phyloP scores from a whole-genome alignment of 1,284 basidiomycete genomes.

The Neolentinus lepideus region DNA sequence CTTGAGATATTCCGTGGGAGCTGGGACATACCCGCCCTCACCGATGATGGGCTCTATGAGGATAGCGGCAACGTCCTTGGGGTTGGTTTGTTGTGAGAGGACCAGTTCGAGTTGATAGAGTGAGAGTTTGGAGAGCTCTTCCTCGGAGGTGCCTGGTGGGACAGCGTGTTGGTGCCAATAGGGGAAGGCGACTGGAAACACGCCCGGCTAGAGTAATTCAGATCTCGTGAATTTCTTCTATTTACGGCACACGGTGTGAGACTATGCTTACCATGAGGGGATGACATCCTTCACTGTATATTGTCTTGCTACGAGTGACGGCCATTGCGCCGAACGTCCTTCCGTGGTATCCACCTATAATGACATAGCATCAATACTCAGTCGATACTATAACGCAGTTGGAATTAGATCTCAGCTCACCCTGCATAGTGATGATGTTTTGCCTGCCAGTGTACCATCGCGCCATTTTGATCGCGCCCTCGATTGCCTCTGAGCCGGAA shows the following conservation, averaged over 20 bases:
- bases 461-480: conserved; percentile 79
- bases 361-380: neutral
- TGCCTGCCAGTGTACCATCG: conserved; percentile 71
- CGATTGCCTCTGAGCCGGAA: conserved; percentile 88
- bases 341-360: conserved; percentile 76
- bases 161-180: conserved; percentile 89
- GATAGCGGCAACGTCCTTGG: conserved; percentile 87
- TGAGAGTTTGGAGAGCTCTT: conserved; percentile 61
- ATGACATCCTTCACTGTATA: conserved; percentile 75
- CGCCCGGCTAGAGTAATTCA: conserved; percentile 61
- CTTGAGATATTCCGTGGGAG: conserved; percentile 74
- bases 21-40: conserved; percentile 92
- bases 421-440: conserved; percentile 90
- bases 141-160: conserved; percentile 51
- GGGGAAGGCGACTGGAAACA: conserved; percentile 80
- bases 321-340: conserved; percentile 86
- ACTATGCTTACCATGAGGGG: conserved; percentile 67
- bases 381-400: neutral
- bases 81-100: conserved; percentile 79
- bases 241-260: neutral
- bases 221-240: neutral
- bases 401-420: conserved; percentile 20
- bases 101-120: conserved; percentile 82
- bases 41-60: conserved; percentile 90
- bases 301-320: conserved; percentile 86